Percentiles rank a stretch among this genome's conserved stretches.
Conservation (phyloP, 345 rosid genomes). For the Microcos paniculata region DNA sequence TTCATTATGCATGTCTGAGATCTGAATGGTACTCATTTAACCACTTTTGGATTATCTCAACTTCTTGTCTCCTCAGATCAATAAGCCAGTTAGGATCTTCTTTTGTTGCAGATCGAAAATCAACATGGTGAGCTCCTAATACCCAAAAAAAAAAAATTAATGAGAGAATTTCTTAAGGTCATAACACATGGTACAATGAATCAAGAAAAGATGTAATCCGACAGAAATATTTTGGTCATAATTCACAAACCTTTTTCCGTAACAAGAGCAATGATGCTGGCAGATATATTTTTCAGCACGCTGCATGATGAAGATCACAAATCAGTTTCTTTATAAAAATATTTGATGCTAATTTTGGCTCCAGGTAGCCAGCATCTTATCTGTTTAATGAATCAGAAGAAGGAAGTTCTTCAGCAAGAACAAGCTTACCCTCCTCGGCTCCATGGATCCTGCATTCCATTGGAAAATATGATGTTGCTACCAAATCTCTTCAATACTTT, state of each 20-base stretch:
- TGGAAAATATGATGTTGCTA: conserved; percentile 73
- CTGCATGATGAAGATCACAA: conserved; percentile 29
- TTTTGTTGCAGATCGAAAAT: conserved; percentile 53
- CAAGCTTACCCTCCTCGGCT: conserved; percentile 73
- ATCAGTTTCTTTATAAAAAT: background rate
- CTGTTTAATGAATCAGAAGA: background rate
- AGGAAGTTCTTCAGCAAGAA: background rate
- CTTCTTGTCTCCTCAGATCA: conserved; percentile 60
- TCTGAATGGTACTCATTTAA: conserved; percentile 50
- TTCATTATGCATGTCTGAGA: conserved; percentile 24
- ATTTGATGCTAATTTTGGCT: background rate
- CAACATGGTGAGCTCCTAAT: conserved; percentile 73
- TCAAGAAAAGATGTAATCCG: too few species aligned
- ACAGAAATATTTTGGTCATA: background rate
- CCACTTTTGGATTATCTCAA: conserved; percentile 58
- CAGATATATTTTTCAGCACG: conserved; percentile 64
- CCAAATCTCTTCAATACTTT: conserved; percentile 58
- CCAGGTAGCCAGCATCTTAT: background rate
- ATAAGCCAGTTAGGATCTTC: conserved; percentile 64
- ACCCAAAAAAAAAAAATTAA: background rate
- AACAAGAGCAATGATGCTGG: conserved; percentile 64
- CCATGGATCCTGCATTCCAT: conserved; percentile 81
- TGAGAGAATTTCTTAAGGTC: background rate
- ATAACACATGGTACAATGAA: background rate
- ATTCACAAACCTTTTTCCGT: conserved; percentile 49